Conservation (phyloP, 768 basidiomycete species). For the Amanita polypyramis region DNA sequence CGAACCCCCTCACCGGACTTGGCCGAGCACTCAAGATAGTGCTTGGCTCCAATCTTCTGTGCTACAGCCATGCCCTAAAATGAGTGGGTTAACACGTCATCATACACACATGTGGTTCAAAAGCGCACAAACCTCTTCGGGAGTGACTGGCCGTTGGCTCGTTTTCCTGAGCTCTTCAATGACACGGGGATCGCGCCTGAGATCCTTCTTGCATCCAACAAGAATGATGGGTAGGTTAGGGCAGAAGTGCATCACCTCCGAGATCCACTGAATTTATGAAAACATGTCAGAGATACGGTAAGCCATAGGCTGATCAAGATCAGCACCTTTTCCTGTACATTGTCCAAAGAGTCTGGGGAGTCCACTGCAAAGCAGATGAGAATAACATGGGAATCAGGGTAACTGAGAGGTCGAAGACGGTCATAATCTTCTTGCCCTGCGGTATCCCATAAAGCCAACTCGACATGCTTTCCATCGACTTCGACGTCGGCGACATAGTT, state of each 20-base stretch:
- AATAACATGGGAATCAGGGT: conserved; percentile 99
- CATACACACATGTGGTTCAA: not conserved
- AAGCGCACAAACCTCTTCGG: conserved; percentile 62
- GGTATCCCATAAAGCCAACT: conserved; percentile 99
- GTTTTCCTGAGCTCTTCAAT: conserved; percentile 93
- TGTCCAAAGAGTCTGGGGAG: conserved; percentile 95
- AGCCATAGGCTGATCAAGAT: conserved; percentile 10
- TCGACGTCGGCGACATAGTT: conserved; percentile 99
- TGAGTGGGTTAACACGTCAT: not conserved
- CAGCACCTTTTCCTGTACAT: conserved; percentile 99
- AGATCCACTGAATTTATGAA: conserved; percentile 70
- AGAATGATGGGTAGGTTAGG: conserved; percentile 90
- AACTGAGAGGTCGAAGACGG: conserved; percentile 92
- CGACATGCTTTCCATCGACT: conserved; percentile 97
- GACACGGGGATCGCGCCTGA: conserved; percentile 85
- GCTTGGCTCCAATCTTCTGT: conserved; percentile 93
- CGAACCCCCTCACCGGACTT: conserved; percentile 94
- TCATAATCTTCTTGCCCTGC: conserved; percentile 99
- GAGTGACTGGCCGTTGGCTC: conserved; percentile 87
- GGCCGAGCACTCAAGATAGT: conserved; percentile 97
- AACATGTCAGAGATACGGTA: conserved; percentile 2
- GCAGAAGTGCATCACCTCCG: conserved; percentile 98
- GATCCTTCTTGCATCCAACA: conserved; percentile 98
- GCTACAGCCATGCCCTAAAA: conserved; percentile 84
- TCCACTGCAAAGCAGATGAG: conserved; percentile 98